A percentile compares a stretch with the other conserved stretches of the same genome.
Conservation (phyloP, 306 rosid genomes). For the Crataegus laevigata region DNA sequence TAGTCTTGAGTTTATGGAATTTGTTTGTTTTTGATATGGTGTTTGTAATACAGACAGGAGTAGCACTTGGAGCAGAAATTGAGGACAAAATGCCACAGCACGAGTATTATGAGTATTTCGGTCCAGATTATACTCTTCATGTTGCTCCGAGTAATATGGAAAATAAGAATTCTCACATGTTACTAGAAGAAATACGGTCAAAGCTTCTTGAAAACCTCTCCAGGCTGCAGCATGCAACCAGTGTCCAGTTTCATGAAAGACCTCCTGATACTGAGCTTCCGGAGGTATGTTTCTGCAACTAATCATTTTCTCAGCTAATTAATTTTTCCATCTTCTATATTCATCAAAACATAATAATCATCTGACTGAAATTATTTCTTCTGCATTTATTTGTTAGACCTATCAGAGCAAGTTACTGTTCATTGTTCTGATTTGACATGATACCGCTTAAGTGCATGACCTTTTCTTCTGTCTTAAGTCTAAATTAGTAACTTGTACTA, state of each 20-base stretch:
- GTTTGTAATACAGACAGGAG: conserved; percentile 68
- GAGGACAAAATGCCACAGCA: conserved; percentile 91
- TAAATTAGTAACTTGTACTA: neutral
- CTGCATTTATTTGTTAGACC: neutral
- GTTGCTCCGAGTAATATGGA: conserved; percentile 95
- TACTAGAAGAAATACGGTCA: conserved; percentile 60
- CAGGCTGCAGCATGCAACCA: conserved; percentile 82
- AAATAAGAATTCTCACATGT: conserved; percentile 63
- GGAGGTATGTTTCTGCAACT: conserved; percentile 40
- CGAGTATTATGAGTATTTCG: conserved; percentile 79
- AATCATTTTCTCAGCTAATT: neutral
- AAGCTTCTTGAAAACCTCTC: conserved; percentile 75
- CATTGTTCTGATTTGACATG: neutral
- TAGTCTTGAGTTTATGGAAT: neutral
- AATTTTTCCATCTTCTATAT: neutral
- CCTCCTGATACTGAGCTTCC: conserved; percentile 75
- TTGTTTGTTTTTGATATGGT: conserved; percentile 12
- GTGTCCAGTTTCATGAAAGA: conserved; percentile 76
- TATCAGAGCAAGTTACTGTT: neutral
- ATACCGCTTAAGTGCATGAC: neutral
- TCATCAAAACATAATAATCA: neutral
- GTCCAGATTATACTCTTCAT: conserved; percentile 85
- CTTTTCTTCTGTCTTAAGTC: neutral
- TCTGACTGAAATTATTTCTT: neutral
- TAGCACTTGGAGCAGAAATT: conserved; percentile 83